Percentiles rank a stretch among this genome's conserved stretches.
Evolutionary conservation across 1,284 basidiomycete species (phyloP).

Genomic region (Rhodotorula sp.): DNA sequence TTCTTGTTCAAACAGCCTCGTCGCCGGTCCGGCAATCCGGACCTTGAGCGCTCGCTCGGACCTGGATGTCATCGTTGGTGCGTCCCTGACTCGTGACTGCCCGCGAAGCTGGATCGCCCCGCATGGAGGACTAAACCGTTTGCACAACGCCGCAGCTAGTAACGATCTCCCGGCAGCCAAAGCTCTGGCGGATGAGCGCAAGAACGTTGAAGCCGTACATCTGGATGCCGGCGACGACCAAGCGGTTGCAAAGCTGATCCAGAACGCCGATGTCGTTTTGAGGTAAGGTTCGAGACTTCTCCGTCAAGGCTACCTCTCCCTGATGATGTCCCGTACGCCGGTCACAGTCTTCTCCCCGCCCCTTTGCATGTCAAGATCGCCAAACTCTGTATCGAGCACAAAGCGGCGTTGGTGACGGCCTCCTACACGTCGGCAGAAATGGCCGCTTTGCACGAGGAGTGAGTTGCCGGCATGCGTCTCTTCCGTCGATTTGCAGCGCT

Average conservation of each 20-base stretch:
- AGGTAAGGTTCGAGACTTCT: conserved; percentile 55
- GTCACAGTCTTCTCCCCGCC: conserved; percentile 70
- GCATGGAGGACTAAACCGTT: conserved; percentile 11
- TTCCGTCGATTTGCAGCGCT: no score
- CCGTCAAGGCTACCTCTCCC: neutral
- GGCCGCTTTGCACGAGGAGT: conserved; percentile 67
- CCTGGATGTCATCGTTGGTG: conserved; percentile 71
- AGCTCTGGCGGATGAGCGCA: conserved; percentile 57
- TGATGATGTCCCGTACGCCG: neutral
- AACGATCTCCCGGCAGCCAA: conserved; percentile 66
- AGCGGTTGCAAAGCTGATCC: conserved; percentile 60
- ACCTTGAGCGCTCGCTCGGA: conserved; percentile 53
- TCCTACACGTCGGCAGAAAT: conserved; percentile 87
- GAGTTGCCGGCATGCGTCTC: conserved; percentile 38
- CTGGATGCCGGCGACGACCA: conserved; percentile 64
- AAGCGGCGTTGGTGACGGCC: conserved; percentile 83
- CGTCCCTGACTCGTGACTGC: conserved; percentile 46
- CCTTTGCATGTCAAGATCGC: conserved; percentile 75
- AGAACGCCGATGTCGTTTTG: conserved; percentile 63
- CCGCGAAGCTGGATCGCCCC: neutral
- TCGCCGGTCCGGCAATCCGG: conserved; percentile 41
- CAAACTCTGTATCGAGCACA: conserved; percentile 68
- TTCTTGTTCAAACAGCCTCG: conserved; percentile 45
- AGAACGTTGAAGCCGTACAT: conserved; percentile 61
- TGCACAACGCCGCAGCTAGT: conserved; percentile 59